Base-by-base conservation (phyloP, 768 basidiomycete species). In the Gloeopeniophorella convolvens region DNA sequence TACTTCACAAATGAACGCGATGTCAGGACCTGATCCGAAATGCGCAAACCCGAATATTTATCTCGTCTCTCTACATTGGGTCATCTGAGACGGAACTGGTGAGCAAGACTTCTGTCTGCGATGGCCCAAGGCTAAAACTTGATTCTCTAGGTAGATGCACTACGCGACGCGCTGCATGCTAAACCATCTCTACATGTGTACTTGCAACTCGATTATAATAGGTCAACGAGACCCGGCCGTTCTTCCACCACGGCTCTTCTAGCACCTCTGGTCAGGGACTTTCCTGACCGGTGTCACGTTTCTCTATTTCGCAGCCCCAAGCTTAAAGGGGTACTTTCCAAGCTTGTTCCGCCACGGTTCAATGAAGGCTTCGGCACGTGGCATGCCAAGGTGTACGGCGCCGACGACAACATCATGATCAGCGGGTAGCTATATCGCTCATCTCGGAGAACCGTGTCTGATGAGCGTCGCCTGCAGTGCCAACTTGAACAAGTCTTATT, bases 301-400 rank as follows among this genome's bases (percentile, higher is more conserved):
- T 80, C 82, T 31, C 74, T 98, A 56, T 99, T 92, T 59, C 80
- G 89, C 40, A 92, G 89, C 60, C 95, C 96, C 0, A 87, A 81
- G 44, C 74, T 97, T 24, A 75, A 80, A 15, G 86, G 89, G 1
- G 50, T 89, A 23, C 72, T 89, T 65, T 79, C 87, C 26, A 77
- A 73, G 48, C 53, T 95, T 24, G 83, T 97, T 6, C 96, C 96
- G 6, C 84, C 88, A 20, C 75, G 96, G 46, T 96, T 91, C 68
- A 95, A 99, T 60, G 96, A 99, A 69, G 96, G 94, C 1, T 98
- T 93, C 89, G 95, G 94, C 0, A 91, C 94, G 2, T 97, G 94
- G 94, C 96, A 98, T 64, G 85, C 90, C 3, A 99, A 99, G 67
- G 77, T 93, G 48, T 99, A 99, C 62, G 92, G 91, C 16, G 84